Conservation (phyloP, 352 stramenopile species). For the Pythium aphanidermatum region DNA sequence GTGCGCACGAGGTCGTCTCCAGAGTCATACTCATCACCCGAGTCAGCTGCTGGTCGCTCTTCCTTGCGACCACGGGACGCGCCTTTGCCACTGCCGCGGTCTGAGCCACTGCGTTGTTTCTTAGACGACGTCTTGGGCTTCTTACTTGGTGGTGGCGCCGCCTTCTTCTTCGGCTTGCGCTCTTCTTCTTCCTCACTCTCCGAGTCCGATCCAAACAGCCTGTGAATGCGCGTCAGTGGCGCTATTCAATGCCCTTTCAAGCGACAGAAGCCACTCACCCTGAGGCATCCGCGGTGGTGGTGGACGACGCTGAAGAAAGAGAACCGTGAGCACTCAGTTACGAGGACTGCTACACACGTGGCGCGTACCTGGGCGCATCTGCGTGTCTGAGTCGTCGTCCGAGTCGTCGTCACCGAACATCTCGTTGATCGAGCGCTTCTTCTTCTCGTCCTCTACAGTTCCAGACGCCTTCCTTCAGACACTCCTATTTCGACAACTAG, state of each 20-base stretch:
- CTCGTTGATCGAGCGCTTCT: slow-evolving; percentile 84
- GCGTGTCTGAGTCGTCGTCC: slow-evolving; percentile 55
- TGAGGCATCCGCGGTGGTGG: slow-evolving; percentile 61
- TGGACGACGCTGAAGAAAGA: slow-evolving; percentile 23
- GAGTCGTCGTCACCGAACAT: slow-evolving; percentile 85
- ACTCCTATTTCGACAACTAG: slow-evolving; percentile 53
- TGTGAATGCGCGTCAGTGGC: slow-evolving; percentile 10
- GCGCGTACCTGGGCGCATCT: slow-evolving; percentile 40
- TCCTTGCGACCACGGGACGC: neutral
- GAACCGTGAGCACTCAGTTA: neutral
- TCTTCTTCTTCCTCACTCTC: slow-evolving; percentile 74
- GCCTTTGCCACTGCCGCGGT: neutral
- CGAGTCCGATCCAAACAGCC: slow-evolving; percentile 83
- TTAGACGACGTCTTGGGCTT: slow-evolving; percentile 33
- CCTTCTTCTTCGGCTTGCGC: slow-evolving; percentile 38
- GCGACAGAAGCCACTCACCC: slow-evolving; percentile 27
- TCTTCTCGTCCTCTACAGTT: slow-evolving; percentile 58
- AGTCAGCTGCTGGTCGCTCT: neutral
- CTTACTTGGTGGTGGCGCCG: slow-evolving; percentile 33
- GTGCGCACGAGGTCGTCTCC: slow-evolving; percentile 64
- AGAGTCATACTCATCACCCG: slow-evolving; percentile 79
- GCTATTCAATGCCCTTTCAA: neutral
- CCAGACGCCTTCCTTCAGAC: slow-evolving; percentile 23
- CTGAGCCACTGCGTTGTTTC: slow-evolving; percentile 1
- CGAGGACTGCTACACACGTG: no score